Evolutionary conservation across 2,329 filamentous ascomycete species (phyloP).

Genomic region (Aspergillus piperis): DNA sequence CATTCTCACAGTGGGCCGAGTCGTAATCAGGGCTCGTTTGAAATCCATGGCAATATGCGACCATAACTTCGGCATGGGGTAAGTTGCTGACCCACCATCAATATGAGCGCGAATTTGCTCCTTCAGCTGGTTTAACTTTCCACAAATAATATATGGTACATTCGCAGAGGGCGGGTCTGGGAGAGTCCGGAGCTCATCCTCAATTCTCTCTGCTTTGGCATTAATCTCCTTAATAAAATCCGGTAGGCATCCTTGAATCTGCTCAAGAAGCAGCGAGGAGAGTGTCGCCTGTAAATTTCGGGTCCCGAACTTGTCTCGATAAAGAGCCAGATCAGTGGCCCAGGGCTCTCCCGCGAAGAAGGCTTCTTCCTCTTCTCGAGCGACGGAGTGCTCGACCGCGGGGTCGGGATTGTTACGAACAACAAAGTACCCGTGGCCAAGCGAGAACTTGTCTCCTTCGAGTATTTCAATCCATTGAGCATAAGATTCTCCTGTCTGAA

Average conservation of each 20-base stretch:
- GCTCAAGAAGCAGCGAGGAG: conserved; percentile 50
- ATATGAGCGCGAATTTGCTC: conserved; percentile 56
- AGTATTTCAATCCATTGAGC: conserved; percentile 67
- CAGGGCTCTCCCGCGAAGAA: conserved; percentile 57
- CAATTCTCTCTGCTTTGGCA: conserved; percentile 53
- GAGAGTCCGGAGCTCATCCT: conserved; percentile 57
- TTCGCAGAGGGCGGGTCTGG: conserved; percentile 68
- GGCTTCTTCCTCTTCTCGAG: conserved; percentile 49
- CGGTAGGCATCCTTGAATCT: conserved; percentile 46
- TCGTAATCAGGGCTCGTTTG: conserved; percentile 49
- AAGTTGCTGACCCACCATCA: conserved; percentile 48
- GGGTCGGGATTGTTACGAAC: conserved; percentile 61
- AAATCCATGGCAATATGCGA: conserved; percentile 54
- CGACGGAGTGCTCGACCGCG: conserved; percentile 47
- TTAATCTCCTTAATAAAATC: conserved; percentile 45
- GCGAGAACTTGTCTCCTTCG: conserved; percentile 58
- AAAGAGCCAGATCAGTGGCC: conserved; percentile 42
- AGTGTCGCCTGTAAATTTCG: conserved; percentile 51
- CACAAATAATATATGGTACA: conserved; percentile 65
- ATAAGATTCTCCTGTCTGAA: conserved; percentile 55
- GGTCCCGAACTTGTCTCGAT: conserved; percentile 55
- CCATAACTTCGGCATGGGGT: conserved; percentile 49
- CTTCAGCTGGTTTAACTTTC: conserved; percentile 61
- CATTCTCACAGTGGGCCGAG: conserved; percentile 38
- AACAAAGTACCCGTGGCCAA: conserved; percentile 77